A percentile compares a stretch with the other conserved stretches of the same genome.
phyloP scores from a whole-genome alignment of 495 filamentous ascomycete genomes.

The Penicilliopsis zonata region DNA sequence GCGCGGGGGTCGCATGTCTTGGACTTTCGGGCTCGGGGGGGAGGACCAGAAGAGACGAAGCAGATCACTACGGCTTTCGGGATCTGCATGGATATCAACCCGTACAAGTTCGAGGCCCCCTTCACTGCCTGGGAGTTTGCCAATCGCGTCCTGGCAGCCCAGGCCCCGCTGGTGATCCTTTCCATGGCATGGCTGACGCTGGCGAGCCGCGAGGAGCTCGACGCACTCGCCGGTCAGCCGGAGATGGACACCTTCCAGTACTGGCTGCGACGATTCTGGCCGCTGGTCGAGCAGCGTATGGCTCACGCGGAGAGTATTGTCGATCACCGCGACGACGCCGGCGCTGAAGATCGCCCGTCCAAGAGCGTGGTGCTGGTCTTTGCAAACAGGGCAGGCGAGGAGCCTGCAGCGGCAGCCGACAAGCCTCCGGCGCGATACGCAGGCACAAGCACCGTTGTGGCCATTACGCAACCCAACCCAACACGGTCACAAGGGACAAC shows the following conservation, averaged over 20 bases:
- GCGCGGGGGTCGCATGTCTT: constrained; percentile 38
- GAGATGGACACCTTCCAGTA: constrained; percentile 77
- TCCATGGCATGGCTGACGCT: constrained; percentile 82
- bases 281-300: constrained; percentile 45
- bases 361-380: constrained; percentile 66
- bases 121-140: constrained; percentile 79
- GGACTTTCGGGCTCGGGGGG: constrained; percentile 9
- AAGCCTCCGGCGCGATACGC: constrained; percentile 47
- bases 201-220: constrained; percentile 32
- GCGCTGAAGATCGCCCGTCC: constrained; percentile 1
- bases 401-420: constrained; percentile 40
- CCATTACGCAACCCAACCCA: constrained; percentile 39
- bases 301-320: constrained; percentile 30
- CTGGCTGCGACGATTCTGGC: constrained; percentile 77
- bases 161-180: constrained; percentile 63
- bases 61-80: constrained; percentile 57
- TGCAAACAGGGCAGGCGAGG: constrained; percentile 68
- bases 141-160: constrained; percentile 52
- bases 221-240: constrained; percentile 40
- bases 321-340: constrained; percentile 13
- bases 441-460: constrained; percentile 74
- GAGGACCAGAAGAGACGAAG: constrained; percentile 1
- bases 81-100: constrained; percentile 70
- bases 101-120: constrained; percentile 66
- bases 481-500: constrained; percentile 19